Percentiles rank a stretch among this genome's conserved stretches.
Evolutionary conservation across 805 yeast genomes (phyloP).

Genomic region (Lachancea mirantina): DNA sequence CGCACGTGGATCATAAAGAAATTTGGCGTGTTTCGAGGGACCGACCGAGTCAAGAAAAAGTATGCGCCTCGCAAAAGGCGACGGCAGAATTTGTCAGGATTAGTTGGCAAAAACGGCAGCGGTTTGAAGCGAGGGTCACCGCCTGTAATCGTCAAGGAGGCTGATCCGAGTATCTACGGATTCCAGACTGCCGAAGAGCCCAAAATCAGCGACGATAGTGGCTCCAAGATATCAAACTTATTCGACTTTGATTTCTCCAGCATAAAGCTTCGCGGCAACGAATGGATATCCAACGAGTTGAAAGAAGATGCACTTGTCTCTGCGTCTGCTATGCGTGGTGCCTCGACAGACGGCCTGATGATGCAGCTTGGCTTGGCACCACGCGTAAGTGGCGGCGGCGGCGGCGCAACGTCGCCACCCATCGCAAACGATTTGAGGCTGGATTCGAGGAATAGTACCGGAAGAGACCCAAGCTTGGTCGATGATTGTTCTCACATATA

Average conservation of each 20-base stretch:
- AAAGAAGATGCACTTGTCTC: constrained; percentile 67
- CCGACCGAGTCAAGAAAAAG: constrained; percentile 18
- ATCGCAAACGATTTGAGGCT: no score
- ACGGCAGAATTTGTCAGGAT: no score
- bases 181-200: not conserved
- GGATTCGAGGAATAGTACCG: no score
- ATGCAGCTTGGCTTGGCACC: no score
- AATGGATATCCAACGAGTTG: constrained; percentile 66
- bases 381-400: no score
- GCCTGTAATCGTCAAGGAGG: no score
- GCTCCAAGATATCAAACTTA: constrained; percentile 2
- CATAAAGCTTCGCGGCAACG: constrained; percentile 36
- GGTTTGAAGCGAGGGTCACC: no score
- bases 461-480: no score
- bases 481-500: constrained; percentile 12
- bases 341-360: constrained; percentile 15
- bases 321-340: constrained; percentile 52
- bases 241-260: constrained; percentile 11
- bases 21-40: constrained; percentile 70
- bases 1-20: constrained; percentile 62
- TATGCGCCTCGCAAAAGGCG: constrained; percentile 15
- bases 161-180: no score
- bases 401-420: no score
- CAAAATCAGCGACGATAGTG: not conserved
- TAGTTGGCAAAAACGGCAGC: no score